These are phyloP conservation scores for Termitomyces sp. DNA, from an alignment of 768 basidiomycete genomes.

Conservation along the genomic window DNA sequence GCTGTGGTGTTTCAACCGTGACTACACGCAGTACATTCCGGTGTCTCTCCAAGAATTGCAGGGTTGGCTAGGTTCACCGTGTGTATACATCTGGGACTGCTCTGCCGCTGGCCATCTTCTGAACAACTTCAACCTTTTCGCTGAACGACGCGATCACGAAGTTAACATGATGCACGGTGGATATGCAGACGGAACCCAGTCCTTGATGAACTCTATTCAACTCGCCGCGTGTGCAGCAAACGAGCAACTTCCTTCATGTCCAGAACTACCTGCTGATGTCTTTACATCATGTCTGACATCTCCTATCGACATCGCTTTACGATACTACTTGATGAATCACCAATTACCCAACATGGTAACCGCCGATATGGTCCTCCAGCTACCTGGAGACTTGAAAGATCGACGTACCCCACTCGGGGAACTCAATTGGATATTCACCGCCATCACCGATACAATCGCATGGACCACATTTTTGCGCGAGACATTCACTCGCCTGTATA, in stretches of 20 bases:
- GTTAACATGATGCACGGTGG: conserved; percentile 54
- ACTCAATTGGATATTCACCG: conserved; percentile 99
- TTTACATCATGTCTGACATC: conserved; percentile 98
- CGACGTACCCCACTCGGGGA: conserved; percentile 94
- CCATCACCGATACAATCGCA: conserved; percentile 98
- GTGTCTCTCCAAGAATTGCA: conserved; percentile 93
- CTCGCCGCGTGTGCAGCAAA: conserved; percentile 91
- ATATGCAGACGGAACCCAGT: conserved; percentile 57
- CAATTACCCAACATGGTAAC: conserved; percentile 78
- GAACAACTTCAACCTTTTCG: conserved; percentile 81
- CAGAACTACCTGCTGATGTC: conserved; percentile 94
- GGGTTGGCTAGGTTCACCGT: conserved; percentile 89
- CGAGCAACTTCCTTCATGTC: conserved; percentile 90
- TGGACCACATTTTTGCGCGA: conserved; percentile 97
- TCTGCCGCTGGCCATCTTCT: conserved; percentile 95
- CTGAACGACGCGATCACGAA: conserved; percentile 72
- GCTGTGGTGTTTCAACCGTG: conserved; percentile 97
- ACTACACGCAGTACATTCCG: conserved; percentile 98
- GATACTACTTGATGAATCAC: conserved; percentile 90
- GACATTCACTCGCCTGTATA: conserved; percentile 88
- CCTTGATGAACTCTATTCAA: conserved; percentile 86
- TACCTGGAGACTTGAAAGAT: conserved; percentile 96
- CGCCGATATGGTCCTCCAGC: conserved; percentile 88
- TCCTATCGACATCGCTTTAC: conserved; percentile 95
- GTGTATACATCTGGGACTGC: conserved; percentile 99